A percentile compares a stretch with the other conserved stretches of the same genome.
phyloP scores from a whole-genome alignment of 2,329 filamentous ascomycete genomes.

The Arthrobotrys sphaeroides region DNA sequence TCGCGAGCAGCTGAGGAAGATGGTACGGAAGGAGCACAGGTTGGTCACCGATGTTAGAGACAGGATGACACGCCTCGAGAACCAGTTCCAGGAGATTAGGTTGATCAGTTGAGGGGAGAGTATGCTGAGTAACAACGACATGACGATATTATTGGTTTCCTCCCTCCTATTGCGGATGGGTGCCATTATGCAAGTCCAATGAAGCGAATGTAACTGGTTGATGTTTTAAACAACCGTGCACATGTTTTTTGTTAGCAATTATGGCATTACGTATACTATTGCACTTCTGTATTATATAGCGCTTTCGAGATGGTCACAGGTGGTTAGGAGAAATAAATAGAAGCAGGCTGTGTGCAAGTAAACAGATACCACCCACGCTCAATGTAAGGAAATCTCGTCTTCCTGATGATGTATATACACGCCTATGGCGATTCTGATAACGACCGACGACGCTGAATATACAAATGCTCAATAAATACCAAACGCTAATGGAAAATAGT shows the following conservation, averaged over 20 bases:
- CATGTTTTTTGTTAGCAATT: background rate
- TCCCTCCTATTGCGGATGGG: background rate
- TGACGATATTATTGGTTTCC: too few relatives aligned
- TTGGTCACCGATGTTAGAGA: conserved; percentile 40
- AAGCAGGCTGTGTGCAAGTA: background rate
- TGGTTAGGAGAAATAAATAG: background rate
- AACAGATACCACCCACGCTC: background rate
- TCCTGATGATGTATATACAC: conserved; percentile 3
- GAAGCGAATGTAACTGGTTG: background rate
- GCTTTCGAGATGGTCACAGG: background rate
- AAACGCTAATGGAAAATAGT: background rate
- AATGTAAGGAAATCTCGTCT: background rate
- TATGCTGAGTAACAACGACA: background rate
- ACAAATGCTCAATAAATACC: background rate
- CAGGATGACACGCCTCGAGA: conserved; percentile 39
- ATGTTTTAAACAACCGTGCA: background rate
- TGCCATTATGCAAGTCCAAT: background rate
- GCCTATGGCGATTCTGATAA: background rate
- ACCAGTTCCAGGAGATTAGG: conserved; percentile 45
- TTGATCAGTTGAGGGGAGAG: conserved; percentile 11
- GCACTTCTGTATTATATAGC: conserved; percentile 1
- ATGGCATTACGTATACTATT: too few relatives aligned
- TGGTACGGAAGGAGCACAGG: conserved; percentile 48
- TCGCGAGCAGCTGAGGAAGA: conserved; percentile 41
- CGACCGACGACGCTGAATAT: background rate